Base-by-base conservation (phyloP, 164 flowering plant species). In the Paratinospora sagittata region DNA sequence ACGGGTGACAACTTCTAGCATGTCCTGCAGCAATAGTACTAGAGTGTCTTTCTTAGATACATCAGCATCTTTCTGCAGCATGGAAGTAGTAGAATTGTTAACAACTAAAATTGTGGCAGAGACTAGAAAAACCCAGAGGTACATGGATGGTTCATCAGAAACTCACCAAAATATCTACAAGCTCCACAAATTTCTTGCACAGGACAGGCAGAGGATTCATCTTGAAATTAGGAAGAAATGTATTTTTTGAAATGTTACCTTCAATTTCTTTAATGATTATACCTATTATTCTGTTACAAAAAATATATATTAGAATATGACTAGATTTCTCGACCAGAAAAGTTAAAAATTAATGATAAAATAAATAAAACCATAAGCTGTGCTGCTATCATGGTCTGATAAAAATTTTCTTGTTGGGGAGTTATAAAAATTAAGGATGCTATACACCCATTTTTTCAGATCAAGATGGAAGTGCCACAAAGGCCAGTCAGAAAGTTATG, bases 1-100 rank as follows among this genome's bases (percentile, higher is more conserved):
- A 68, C 98, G 89, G 12, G 97, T 90, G 49, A 93, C 92, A 16
- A 96, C 95, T 86, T 96, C 99, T 74, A 93, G 75, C 97, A 96
- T 96, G 80, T 96, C 99, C 81, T 91, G 98, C 74, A 96, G 82
- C 72, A 91, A 73, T 36, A 96, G 65, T 45, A 93, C 99, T 64
- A 96, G 90, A 67, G 73, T 70, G 76, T 85, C 89, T 69, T 79
- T 76, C 79, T 84, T 89, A 43, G 85, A 75, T 68, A 86, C 81
- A 78, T 89, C 89, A 36, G 84, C 84, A 62, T 87, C 93, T 91
- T 87, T 91, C 99, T 96, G 89, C 68, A 85, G 70, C 62, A 80
- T 60, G 41, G 52, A 73, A 72, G 36, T 34, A 21, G 39, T 37
- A 39, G 21, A 63, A 16, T 70, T 24, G 47, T 27, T 36, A 36